phyloP scores from a whole-genome alignment of 495 filamentous ascomycete genomes.

The Chaetomidium leptoderma region DNA sequence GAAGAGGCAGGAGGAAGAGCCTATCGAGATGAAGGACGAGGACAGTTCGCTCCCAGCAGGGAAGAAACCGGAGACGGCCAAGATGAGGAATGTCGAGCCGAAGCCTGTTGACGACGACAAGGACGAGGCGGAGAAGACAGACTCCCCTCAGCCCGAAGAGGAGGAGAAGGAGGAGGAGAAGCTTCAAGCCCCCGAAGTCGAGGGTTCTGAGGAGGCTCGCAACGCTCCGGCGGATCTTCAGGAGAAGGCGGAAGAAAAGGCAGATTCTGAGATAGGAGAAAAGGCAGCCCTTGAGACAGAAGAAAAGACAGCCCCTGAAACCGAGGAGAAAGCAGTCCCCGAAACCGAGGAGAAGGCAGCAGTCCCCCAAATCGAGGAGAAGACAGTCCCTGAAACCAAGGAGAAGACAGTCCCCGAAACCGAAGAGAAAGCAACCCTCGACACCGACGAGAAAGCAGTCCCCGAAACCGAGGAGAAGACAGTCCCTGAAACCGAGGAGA shows the following conservation, averaged over 20 bases:
- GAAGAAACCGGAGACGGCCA: slow-evolving; percentile 7
- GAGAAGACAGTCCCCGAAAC: background rate
- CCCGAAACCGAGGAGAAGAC: slow-evolving; percentile 8
- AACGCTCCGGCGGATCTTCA: background rate
- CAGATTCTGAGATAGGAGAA: background rate
- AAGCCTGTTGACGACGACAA: slow-evolving; percentile 44
- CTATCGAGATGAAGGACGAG: slow-evolving; percentile 21
- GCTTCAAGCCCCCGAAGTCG: background rate
- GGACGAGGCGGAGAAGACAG: slow-evolving; percentile 11
- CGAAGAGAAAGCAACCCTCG: background rate
- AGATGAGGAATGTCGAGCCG: slow-evolving; percentile 15
- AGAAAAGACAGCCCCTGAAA: background rate
- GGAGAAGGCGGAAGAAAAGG: background rate
- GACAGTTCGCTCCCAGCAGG: background rate
- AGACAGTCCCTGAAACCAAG: background rate
- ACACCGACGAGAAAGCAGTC: background rate
- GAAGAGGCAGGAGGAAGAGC: slow-evolving; percentile 16
- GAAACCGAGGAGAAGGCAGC: background rate
- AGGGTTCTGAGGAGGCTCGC: background rate
- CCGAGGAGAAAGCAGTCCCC: background rate
- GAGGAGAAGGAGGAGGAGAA: background rate
- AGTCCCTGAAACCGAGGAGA: background rate
- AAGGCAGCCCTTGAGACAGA: background rate
- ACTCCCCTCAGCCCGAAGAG: background rate
- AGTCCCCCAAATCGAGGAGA: background rate